These are phyloP conservation scores for Sporothrix humicola DNA, from an alignment of 2,329 filamentous ascomycete genomes.

Conservation along the genomic window DNA sequence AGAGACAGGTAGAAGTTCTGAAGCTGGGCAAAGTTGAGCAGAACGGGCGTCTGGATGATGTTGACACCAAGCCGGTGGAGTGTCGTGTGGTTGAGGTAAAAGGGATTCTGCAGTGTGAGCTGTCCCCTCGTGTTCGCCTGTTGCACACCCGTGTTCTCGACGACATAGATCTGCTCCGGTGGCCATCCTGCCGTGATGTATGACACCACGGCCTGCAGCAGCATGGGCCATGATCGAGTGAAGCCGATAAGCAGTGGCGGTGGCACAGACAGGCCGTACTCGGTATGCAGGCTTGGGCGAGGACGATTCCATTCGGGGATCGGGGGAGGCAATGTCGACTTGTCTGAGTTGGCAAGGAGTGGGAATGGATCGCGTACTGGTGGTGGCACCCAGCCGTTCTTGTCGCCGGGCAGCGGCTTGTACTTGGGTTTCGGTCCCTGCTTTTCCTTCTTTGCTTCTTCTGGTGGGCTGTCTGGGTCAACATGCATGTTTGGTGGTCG, in stretches of 20 bases:
- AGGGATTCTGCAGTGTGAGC: conserved; percentile 60
- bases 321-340: conserved; percentile 46
- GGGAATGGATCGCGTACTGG: conserved; percentile 52
- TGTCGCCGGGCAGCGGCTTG: neutral
- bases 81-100: conserved; percentile 58
- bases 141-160: conserved; percentile 66
- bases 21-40: conserved; percentile 8
- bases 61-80: neutral
- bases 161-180: conserved; percentile 59
- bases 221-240: conserved; percentile 48
- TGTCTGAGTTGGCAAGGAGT: conserved; percentile 41
- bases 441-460: neutral
- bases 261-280: conserved; percentile 37
- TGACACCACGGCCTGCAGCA: conserved; percentile 60
- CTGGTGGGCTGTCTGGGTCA: neutral
- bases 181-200: conserved; percentile 67
- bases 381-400: neutral
- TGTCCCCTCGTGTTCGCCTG: conserved; percentile 55
- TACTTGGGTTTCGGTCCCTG: neutral
- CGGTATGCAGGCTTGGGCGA: conserved; percentile 47
- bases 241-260: conserved; percentile 8
- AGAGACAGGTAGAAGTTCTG: conserved; percentile 40
- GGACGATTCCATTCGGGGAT: conserved; percentile 50
- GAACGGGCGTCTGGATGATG: conserved; percentile 3
- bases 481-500: neutral